Base-by-base conservation (phyloP, 2,329 filamentous ascomycete genomes). In the Hypoxylon sp. region DNA sequence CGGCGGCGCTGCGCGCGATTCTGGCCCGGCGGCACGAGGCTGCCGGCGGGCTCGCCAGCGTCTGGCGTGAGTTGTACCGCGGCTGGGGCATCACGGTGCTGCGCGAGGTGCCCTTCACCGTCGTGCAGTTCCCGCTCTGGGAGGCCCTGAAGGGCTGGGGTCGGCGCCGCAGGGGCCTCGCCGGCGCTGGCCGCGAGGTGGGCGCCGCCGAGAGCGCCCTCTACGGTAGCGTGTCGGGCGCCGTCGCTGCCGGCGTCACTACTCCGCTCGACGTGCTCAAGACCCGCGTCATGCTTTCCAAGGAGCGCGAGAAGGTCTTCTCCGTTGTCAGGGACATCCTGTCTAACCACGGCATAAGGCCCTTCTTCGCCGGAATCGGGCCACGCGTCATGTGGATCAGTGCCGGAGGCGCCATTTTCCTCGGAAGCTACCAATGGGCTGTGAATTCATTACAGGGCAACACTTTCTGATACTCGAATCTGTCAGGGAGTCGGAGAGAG, bases 51-150 rank as follows among this genome's bases (percentile, higher is more conserved):
- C 40, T 88, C 1, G 27, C 59, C 2, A 78, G 86, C 21, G 89
- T 98, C 43, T 87, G 91, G 82, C 79, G 84, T 60, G 93, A 97
- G 76, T 77, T 99, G 53, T 99, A 99, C 75, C 83, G 95, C 29
- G 95, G 96, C 1, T 97, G 92, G 83, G 85, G 87, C 15, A 92
- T 98, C 67, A 99, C 95, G 1, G 88, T 99, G 48, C 89, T 97
- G 78, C 87, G 95, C 57, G 95, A 99, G 80, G 93, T 99, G 60
- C 95, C 95, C 3, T 99, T 99, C 71, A 98, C 96, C 2, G 88
- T 97, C 8, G 90, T 99, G 62, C 95, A 99, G 76, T 99, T 99
- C 73, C 95, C 95, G 41, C 83, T 99, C 62, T 99, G 95, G 95
- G 95, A 99, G 77, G 87, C 83, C 3, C 84, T 98, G 82, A 98